phyloP scores from a whole-genome alignment of 2,329 filamentous ascomycete species.

The Diaporthe citri region DNA sequence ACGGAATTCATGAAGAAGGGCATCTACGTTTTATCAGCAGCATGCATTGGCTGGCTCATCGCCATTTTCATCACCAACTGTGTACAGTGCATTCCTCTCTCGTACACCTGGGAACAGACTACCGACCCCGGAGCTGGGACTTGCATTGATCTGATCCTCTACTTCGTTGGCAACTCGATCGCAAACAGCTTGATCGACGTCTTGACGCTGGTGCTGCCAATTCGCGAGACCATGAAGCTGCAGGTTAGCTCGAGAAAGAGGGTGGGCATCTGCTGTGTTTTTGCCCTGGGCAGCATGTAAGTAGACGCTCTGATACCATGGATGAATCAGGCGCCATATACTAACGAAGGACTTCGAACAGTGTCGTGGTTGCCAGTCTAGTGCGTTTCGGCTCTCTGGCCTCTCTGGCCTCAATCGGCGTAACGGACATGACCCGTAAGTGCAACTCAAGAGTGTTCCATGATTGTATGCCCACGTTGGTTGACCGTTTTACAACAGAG shows the following conservation, averaged over 20 bases:
- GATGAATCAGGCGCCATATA: neutral
- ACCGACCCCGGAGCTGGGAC: neutral
- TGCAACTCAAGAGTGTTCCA: neutral
- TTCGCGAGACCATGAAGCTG: constrained; percentile 30
- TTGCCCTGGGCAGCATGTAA: constrained; percentile 9
- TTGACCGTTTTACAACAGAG: neutral
- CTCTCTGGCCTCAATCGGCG: neutral
- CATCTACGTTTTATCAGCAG: neutral
- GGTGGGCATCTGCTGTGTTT: neutral
- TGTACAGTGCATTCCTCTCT: constrained; percentile 2
- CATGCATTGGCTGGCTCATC: constrained; percentile 12
- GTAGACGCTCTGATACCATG: neutral
- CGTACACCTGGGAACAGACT: neutral
- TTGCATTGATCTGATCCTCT: constrained; percentile 21
- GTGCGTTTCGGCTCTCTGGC: neutral
- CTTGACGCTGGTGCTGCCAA: constrained; percentile 35
- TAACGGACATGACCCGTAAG: constrained; percentile 9
- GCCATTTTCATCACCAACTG: constrained; percentile 12
- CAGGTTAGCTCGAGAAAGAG: constrained; percentile 3
- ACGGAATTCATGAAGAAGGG: neutral
- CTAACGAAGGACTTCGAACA: neutral
- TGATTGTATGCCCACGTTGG: fast-evolving
- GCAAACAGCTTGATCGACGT: constrained; percentile 40
- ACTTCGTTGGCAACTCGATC: constrained; percentile 36
- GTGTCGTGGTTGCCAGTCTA: constrained; percentile 10